These are phyloP conservation scores for Aotearoamyces nothofagi DNA, from an alignment of 2,329 filamentous ascomycete species.

Conservation along the genomic window DNA sequence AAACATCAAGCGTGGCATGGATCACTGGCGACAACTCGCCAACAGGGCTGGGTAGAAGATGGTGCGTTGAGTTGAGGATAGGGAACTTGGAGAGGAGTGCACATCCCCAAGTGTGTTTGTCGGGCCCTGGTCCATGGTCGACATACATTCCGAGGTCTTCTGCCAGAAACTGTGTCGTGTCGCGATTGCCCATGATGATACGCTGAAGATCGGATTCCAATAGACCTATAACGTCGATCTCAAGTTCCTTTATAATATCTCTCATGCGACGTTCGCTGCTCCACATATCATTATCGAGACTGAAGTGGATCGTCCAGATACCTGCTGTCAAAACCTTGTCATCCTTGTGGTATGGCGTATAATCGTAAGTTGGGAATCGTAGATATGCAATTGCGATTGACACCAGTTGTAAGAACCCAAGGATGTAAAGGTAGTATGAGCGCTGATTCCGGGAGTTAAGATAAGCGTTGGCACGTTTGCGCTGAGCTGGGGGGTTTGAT, in stretches of 20 bases:
- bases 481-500: constrained; percentile 21
- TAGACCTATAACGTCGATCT: constrained; percentile 92
- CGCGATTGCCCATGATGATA: constrained; percentile 99
- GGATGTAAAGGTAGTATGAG: constrained; percentile 55
- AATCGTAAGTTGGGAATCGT: constrained; percentile 86
- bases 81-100: constrained; percentile 94
- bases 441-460: constrained; percentile 32
- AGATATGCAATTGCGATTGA: constrained; percentile 71
- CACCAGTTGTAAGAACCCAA: constrained; percentile 64
- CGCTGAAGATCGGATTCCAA: constrained; percentile 87
- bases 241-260: constrained; percentile 80
- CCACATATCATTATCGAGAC: constrained; percentile 98
- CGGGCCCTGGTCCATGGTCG: constrained; percentile 90
- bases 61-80: constrained; percentile 92
- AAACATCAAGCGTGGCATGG: constrained; percentile 88
- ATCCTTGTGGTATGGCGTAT: constrained; percentile 76
- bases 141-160: constrained; percentile 98
- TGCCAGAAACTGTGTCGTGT: constrained; percentile 86
- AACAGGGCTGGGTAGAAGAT: constrained; percentile 82
- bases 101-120: constrained; percentile 97
- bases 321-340: constrained; percentile 83
- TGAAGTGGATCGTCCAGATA: constrained; percentile 98
- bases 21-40: constrained; percentile 93
- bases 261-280: constrained; percentile 89
- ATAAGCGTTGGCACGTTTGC: constrained; percentile 16